Base-by-base conservation (phyloP, 208 protist species). In the Porcisia deanei region DNA sequence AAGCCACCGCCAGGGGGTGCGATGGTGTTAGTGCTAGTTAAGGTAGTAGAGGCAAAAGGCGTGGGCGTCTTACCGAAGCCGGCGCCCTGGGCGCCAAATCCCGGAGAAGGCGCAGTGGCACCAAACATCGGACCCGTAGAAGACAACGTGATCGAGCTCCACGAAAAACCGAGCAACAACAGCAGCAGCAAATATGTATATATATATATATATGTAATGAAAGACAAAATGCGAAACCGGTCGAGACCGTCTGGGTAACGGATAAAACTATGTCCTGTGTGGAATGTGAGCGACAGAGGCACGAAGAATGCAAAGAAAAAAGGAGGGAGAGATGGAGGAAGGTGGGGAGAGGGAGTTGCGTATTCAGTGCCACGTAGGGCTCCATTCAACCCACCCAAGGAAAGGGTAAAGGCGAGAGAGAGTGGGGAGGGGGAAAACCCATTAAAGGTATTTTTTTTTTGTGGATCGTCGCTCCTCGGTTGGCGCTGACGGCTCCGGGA, bases 31-130 rank as follows among this genome's bases (percentile, higher is more conserved):
- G 54, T 71, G 34, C 52, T 57, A 25, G 71, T 60, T 54, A 59
- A 70, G 66, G 57, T 68, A 6, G 64, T 71, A 20, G 71, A 69
- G 49, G 72, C 78, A 58, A 76, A 76, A n/a, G 64, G 49, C 8
- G 72, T 66, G 5, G 71, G 77, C 3, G 54, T 41, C n/a, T 73
- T 53, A 52, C 47, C 63, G 39, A 73, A 71, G 55, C 72, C 70
- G 18, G 60, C 54, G 16, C 53, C 45, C 6, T 68, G 69, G 16
- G 76, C 61, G 12, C 61, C 65, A 43, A 52, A 39, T 16, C 41
- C 64, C 43, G 64, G 25, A 3, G 64, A 69, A 16, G 64, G 64
- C 10, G 76, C 49, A 4, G 25, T 54, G 49, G 69, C 61, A 4
- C 76, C 76, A 45, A 76, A 81, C 76, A 75, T 76, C 10, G 25